Evolutionary conservation across 1,284 basidiomycete genomes (phyloP).

Genomic region (Meripilus lineatus): DNA sequence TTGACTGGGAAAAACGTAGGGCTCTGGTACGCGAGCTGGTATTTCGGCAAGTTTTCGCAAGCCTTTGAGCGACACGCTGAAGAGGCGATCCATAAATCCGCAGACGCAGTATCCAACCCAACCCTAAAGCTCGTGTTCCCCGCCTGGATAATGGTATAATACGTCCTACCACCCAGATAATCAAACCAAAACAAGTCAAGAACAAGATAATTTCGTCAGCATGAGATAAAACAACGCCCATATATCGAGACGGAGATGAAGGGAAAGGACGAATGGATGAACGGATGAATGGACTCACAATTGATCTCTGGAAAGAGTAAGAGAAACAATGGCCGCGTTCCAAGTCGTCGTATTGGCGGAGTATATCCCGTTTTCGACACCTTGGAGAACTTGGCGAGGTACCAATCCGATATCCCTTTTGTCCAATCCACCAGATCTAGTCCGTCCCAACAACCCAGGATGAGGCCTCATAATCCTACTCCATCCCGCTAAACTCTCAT

Average conservation of each 20-base stretch:
- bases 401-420: too few species aligned
- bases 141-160: conserved; percentile 53
- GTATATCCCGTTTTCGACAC: conserved; percentile 15
- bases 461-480: too few species aligned
- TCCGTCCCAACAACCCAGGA: too few species aligned
- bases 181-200: not conserved
- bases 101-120: conserved; percentile 73
- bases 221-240: too few species aligned
- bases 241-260: too few species aligned
- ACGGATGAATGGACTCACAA: conserved; percentile 24
- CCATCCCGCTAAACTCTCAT: too few species aligned
- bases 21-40: conserved; percentile 61
- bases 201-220: too few species aligned
- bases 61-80: conserved; percentile 50
- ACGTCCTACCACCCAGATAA: conserved; percentile 44
- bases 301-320: conserved; percentile 25
- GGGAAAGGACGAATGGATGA: not conserved
- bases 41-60: conserved; percentile 56
- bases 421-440: too few species aligned
- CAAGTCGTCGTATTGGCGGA: conserved; percentile 14
- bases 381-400: conserved; percentile 19
- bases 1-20: conserved; percentile 59
- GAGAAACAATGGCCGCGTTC: conserved; percentile 24
- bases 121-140: conserved; percentile 64
- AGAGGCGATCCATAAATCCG: conserved; percentile 68